These are phyloP conservation scores for Crithidia sp. DNA, from an alignment of 208 protist genomes.

Conservation along the genomic window DNA sequence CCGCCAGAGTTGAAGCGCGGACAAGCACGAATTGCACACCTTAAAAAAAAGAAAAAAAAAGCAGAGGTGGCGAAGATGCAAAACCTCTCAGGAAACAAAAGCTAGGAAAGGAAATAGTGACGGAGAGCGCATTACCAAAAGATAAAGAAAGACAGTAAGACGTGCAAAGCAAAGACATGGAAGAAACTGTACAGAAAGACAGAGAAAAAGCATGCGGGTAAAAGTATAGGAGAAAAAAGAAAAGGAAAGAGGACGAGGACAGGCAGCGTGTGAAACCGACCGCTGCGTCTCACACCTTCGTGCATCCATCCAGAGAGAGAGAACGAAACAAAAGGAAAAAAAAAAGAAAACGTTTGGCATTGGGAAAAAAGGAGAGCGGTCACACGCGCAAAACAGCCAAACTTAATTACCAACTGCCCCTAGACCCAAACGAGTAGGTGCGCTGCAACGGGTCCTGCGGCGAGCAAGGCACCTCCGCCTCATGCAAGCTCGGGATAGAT, in stretches of 20 bases:
- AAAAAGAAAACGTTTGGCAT: too few species aligned
- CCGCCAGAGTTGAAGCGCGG: too few species aligned
- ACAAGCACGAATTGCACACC: too few species aligned
- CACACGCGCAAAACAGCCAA: background rate
- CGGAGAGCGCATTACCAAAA: background rate
- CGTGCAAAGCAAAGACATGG: background rate
- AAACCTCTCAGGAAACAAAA: slow-evolving; percentile 5
- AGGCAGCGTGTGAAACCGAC: too few species aligned
- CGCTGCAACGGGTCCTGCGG: background rate
- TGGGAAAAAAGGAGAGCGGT: background rate
- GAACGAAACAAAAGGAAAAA: too few species aligned
- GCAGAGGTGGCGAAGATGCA: background rate
- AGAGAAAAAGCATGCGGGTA: background rate
- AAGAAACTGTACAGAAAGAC: background rate
- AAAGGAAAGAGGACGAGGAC: slow-evolving; percentile 16
- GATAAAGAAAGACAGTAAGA: background rate
- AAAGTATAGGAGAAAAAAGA: background rate
- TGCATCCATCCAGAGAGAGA: too few species aligned
- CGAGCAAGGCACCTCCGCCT: slow-evolving; percentile 4
- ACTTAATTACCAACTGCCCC: background rate
- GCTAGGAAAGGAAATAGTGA: background rate
- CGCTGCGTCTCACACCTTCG: too few species aligned
- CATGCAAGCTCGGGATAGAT: background rate
- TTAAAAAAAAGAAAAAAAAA: slow-evolving; percentile 19
- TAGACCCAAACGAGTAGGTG: background rate